phyloP scores from a whole-genome alignment of 2,329 filamentous ascomycete genomes.

The Coniochaeta hoffmannii region DNA sequence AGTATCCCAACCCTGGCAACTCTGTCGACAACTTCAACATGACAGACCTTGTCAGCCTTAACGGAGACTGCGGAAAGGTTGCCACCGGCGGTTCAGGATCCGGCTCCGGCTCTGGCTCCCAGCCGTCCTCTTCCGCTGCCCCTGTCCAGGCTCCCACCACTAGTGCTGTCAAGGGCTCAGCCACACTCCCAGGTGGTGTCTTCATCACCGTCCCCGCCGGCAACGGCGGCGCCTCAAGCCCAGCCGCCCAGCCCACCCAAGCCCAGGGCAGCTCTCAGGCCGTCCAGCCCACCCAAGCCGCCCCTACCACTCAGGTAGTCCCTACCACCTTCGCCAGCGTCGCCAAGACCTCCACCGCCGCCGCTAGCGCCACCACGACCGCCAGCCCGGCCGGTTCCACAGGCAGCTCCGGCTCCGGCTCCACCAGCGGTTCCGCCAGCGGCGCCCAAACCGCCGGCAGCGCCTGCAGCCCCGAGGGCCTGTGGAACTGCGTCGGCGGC shows the following conservation, averaged over 20 bases:
- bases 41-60: neutral
- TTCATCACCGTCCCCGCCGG: conserved; percentile 27
- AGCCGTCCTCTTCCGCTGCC: conserved; percentile 12
- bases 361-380: conserved; percentile 11
- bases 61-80: neutral
- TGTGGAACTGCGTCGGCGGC: conserved; percentile 42
- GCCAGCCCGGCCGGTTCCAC: too few species aligned
- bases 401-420: conserved; percentile 15
- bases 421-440: conserved; percentile 15
- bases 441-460: conserved; percentile 31
- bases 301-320: neutral
- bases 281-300: neutral
- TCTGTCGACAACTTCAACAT: conserved; percentile 41
- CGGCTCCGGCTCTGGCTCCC: conserved; percentile 9
- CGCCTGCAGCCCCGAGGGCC: conserved; percentile 37
- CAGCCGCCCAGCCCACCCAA: conserved; percentile 4
- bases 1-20: conserved; percentile 62
- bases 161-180: conserved; percentile 9
- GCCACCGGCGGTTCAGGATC: conserved; percentile 7
- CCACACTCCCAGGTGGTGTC: conserved; percentile 23
- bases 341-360: conserved; percentile 11
- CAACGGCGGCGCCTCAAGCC: conserved; percentile 1
- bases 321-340: conserved; percentile 4
- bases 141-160: neutral
- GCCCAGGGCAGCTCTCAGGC: neutral